Evolutionary conservation across 768 basidiomycete species (phyloP).

Genomic region (Suillus bovinus): DNA sequence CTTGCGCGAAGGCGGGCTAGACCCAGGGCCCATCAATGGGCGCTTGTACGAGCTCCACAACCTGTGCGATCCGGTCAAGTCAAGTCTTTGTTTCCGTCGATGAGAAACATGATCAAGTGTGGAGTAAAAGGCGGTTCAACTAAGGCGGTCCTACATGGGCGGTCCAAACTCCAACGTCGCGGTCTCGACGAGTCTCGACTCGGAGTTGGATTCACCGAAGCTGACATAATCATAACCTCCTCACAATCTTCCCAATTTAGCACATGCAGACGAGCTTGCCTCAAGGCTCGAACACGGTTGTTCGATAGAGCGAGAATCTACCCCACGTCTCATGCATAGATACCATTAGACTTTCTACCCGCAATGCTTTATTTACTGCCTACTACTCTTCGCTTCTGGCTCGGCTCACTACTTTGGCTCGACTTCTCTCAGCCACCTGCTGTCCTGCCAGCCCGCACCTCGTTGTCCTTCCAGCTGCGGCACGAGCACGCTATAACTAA

Average conservation of each 20-base stretch:
- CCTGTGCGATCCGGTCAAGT: too few species aligned
- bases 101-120: background rate
- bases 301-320: background rate
- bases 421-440: slow-evolving; percentile 17
- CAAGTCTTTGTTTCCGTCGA: background rate
- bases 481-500: slow-evolving; percentile 62
- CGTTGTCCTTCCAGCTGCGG: slow-evolving; percentile 61
- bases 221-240: background rate
- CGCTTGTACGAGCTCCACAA: background rate
- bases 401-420: slow-evolving; percentile 44
- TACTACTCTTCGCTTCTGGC: slow-evolving; percentile 39
- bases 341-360: background rate
- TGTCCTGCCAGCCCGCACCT: slow-evolving; percentile 29
- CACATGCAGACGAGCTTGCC: background rate
- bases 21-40: slow-evolving; percentile 1
- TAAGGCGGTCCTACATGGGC: background rate
- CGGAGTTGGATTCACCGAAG: too few species aligned
- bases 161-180: background rate
- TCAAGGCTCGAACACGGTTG: background rate
- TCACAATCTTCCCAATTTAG: background rate
- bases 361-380: slow-evolving; percentile 37
- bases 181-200: background rate
- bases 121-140: background rate
- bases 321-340: slow-evolving; percentile 1
- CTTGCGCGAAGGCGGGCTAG: background rate